Evolutionary conservation across 164 flowering plant species (phyloP).

Genomic region (Vitis vinifera): ASM3070453v1 NC_081821.1:13799501-13800000

Average conservation of each 20-base stretch:
- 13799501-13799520: constrained; percentile 6
- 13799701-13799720: constrained; percentile 8
- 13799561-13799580: constrained; percentile 15
- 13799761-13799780: constrained; percentile 19
- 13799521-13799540: constrained; percentile 6
- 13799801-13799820: constrained; percentile 11
- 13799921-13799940: constrained; percentile 6
- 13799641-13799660: constrained; percentile 15
- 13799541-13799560: constrained; percentile 14
- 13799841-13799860: constrained; percentile 8
- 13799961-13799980: background rate
- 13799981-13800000: constrained; percentile 15
- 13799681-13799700: constrained; percentile 19
- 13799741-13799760: background rate
- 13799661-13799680: constrained; percentile 25
- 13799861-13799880: constrained; percentile 20
- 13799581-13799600: constrained; percentile 7
- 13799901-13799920: constrained; percentile 20
- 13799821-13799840: constrained; percentile 8
- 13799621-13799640: constrained; percentile 18
- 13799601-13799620: constrained; percentile 8
- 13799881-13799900: constrained; percentile 25
- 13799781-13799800: constrained; percentile 21
- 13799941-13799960: constrained; percentile 14
- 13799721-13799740: background rate